phyloP scores from a whole-genome alignment of 257 asterid genomes.

The Solanum ahanhuiri region DNA sequence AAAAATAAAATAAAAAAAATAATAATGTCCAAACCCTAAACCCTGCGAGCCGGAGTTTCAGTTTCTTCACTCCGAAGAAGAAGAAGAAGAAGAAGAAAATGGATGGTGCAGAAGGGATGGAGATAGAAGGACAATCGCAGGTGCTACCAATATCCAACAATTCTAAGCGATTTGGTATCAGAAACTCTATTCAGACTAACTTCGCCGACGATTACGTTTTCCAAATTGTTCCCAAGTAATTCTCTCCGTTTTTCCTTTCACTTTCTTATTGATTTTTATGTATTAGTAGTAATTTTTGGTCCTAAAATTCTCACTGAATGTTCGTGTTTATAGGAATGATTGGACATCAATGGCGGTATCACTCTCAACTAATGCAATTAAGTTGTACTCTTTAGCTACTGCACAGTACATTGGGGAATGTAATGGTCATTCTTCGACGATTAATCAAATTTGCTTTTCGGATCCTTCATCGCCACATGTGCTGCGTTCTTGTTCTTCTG shows the following conservation, averaged over 20 bases:
- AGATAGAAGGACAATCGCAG: slow-evolving; percentile 36
- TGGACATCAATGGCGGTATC: slow-evolving; percentile 93
- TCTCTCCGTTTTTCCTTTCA: neutral
- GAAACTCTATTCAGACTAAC: slow-evolving; percentile 71
- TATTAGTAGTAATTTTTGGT: neutral
- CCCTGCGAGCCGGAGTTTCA: neutral
- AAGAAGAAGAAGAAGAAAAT: no score
- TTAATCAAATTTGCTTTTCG: slow-evolving; percentile 60
- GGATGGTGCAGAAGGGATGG: slow-evolving; percentile 35
- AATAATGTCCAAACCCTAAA: neutral
- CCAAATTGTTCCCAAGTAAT: slow-evolving; percentile 68
- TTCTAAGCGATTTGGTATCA: slow-evolving; percentile 52
- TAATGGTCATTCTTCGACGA: slow-evolving; percentile 58
- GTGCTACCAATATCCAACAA: neutral
- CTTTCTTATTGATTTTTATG: neutral
- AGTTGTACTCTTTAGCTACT: slow-evolving; percentile 72
- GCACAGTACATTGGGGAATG: slow-evolving; percentile 88
- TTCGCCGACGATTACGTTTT: slow-evolving; percentile 90
- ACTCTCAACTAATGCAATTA: slow-evolving; percentile 75
- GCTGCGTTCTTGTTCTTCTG: slow-evolving; percentile 77
- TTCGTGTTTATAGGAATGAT: slow-evolving; percentile 40
- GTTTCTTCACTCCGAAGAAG: neutral
- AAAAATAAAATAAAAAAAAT: no score
- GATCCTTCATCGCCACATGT: slow-evolving; percentile 58
- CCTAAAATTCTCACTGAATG: neutral